Conservation (phyloP, 768 basidiomycete genomes). For the Kwoniella heveanensis region DNA sequence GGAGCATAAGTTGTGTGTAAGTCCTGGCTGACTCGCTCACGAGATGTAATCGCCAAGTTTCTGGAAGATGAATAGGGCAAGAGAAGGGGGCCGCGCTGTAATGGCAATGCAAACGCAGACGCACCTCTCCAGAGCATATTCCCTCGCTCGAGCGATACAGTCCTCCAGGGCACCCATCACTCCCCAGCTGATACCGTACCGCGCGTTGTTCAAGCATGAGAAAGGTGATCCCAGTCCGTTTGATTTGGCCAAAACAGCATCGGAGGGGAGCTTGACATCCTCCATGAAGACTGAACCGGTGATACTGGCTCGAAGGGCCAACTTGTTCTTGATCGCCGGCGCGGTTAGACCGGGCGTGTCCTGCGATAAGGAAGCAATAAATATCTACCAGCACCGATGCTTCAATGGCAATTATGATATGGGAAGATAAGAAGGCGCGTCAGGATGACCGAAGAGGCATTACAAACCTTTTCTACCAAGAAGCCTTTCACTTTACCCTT, state of each 20-base stretch:
- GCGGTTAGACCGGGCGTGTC: constrained; percentile 78
- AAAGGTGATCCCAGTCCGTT: constrained; percentile 82
- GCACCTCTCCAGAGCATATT: constrained; percentile 79
- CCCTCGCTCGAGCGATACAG: constrained; percentile 73
- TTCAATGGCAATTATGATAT: too few relatives aligned
- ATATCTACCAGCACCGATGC: too few relatives aligned
- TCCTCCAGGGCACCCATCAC: constrained; percentile 95
- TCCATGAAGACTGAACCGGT: constrained; percentile 77
- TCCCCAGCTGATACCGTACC: constrained; percentile 90
- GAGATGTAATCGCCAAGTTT: too few relatives aligned
- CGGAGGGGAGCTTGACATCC: constrained; percentile 73
- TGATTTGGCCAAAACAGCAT: constrained; percentile 74
- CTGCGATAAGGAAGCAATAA: constrained; percentile 56
- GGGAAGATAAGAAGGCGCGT: too few relatives aligned
- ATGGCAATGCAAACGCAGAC: too few relatives aligned
- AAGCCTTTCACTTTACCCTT: constrained; percentile 80
- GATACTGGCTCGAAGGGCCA: constrained; percentile 75
- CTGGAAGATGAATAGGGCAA: too few relatives aligned
- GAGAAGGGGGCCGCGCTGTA: too few relatives aligned
- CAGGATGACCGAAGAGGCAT: too few relatives aligned
- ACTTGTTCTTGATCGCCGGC: constrained; percentile 87
- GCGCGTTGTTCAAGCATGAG: constrained; percentile 87
- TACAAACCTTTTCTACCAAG: constrained; percentile 77
- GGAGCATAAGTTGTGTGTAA: too few relatives aligned
- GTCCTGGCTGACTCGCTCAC: too few relatives aligned